Percentiles rank a stretch among this genome's conserved stretches.
Conservation (phyloP, 148 eudicot species). For the Oxyria digyna region DNA sequence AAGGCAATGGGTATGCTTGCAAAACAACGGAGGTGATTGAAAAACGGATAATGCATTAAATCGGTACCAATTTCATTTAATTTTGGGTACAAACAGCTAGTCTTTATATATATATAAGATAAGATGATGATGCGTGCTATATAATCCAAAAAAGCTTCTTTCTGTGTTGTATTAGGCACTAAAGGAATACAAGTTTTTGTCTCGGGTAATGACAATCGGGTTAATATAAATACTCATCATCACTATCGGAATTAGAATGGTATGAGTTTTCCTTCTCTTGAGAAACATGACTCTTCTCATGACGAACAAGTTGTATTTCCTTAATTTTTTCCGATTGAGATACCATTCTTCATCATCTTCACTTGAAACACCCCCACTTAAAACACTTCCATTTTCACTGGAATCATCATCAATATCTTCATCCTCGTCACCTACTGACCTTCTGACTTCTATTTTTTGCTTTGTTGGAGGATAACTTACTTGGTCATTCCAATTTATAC, state of each 20-base stretch:
- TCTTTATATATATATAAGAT: too few species aligned
- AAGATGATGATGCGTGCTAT: too few species aligned
- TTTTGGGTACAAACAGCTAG: too few species aligned
- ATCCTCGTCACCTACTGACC: neutral
- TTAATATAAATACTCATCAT: neutral
- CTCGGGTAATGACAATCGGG: too few species aligned
- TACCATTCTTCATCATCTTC: neutral
- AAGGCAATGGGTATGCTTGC: too few species aligned
- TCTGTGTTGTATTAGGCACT: too few species aligned
- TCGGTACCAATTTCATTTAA: too few species aligned
- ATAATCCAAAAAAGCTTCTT: too few species aligned
- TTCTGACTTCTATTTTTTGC: neutral
- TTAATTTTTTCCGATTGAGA: neutral
- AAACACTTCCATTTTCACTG: neutral
- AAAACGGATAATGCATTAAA: too few species aligned
- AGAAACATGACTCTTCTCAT: neutral
- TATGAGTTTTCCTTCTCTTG: neutral
- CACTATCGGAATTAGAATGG: neutral
- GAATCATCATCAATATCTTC: neutral
- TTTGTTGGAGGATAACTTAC: neutral
- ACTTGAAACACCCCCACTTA: too few species aligned
- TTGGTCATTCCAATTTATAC: neutral
- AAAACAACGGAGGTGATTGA: too few species aligned
- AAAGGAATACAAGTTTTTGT: too few species aligned
- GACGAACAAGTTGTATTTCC: neutral